Conservation (phyloP, 1,139 yeast species). For the Geotrichum histeridarum region DNA sequence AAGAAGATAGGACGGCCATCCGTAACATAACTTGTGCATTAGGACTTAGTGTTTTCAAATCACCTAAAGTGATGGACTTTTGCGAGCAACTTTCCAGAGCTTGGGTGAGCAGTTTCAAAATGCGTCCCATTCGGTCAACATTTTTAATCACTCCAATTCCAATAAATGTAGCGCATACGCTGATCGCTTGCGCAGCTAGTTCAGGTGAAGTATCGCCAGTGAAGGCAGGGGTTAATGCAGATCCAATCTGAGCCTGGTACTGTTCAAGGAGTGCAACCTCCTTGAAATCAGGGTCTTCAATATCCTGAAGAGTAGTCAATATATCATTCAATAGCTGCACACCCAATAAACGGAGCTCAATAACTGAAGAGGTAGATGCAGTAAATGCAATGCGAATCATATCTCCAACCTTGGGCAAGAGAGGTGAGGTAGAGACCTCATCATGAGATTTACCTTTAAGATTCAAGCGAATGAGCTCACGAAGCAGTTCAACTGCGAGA, state of each 20-base stretch:
- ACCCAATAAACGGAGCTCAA: slow-evolving; percentile 60
- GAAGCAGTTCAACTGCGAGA: slow-evolving; percentile 56
- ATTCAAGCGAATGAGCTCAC: slow-evolving; percentile 47
- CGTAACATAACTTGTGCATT: slow-evolving; percentile 56
- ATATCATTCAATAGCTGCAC: slow-evolving; percentile 60
- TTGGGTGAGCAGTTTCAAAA: slow-evolving; percentile 60
- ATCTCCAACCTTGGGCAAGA: slow-evolving; percentile 58
- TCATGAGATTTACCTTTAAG: slow-evolving; percentile 42
- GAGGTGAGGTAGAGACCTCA: slow-evolving; percentile 24
- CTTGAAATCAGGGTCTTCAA: slow-evolving; percentile 70
- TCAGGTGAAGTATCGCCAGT: slow-evolving; percentile 64
- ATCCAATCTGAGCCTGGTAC: slow-evolving; percentile 89
- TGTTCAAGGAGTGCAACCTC: slow-evolving; percentile 74
- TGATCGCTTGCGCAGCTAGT: slow-evolving; percentile 72
- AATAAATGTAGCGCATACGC: slow-evolving; percentile 73
- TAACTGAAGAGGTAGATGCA: slow-evolving; percentile 71
- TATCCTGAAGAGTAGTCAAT: slow-evolving; percentile 44
- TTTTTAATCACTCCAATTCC: slow-evolving; percentile 50
- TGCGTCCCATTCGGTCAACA: slow-evolving; percentile 50
- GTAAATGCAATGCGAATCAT: slow-evolving; percentile 76
- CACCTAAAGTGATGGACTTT: slow-evolving; percentile 44
- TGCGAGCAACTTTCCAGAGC: slow-evolving; percentile 55
- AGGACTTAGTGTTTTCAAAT: slow-evolving; percentile 35
- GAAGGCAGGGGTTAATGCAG: slow-evolving; percentile 90
- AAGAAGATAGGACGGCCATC: slow-evolving; percentile 70